These are phyloP conservation scores for Botrytis pseudocinerea DNA, from an alignment of 2,329 filamentous ascomycete genomes.

Conservation along the genomic window DNA sequence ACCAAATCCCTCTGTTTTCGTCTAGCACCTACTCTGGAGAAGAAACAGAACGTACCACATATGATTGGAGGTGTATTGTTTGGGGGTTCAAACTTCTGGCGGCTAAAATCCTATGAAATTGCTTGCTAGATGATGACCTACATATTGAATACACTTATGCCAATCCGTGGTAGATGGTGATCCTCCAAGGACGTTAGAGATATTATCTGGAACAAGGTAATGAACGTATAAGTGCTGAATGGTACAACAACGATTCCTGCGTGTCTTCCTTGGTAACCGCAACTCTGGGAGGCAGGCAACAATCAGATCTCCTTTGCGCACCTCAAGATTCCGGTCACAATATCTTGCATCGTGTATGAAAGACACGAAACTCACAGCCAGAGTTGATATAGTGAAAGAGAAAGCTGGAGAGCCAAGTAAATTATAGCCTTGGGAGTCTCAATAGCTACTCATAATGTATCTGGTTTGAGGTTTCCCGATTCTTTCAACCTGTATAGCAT, in stretches of 20 bases:
- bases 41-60: not conserved
- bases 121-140: slow-evolving; percentile 13
- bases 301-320: not conserved
- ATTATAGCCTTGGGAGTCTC: not conserved
- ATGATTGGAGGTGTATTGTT: slow-evolving; percentile 15
- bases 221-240: not conserved
- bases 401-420: not conserved
- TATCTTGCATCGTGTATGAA: slow-evolving; percentile 1
- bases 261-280: not conserved
- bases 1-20: not conserved
- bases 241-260: not conserved
- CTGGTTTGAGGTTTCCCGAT: not conserved
- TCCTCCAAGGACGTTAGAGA: not conserved
- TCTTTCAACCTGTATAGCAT: not conserved
- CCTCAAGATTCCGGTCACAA: not conserved
- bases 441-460: not conserved
- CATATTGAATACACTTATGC: not conserved
- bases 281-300: slow-evolving; percentile 2
- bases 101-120: not conserved
- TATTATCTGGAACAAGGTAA: not conserved
- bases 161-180: not conserved
- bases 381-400: not conserved
- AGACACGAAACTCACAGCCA: not conserved
- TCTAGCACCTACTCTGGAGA: not conserved
- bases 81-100: slow-evolving; percentile 1